Conservation (phyloP, 2,329 filamentous ascomycete genomes). For the Exophiala sp. region DNA sequence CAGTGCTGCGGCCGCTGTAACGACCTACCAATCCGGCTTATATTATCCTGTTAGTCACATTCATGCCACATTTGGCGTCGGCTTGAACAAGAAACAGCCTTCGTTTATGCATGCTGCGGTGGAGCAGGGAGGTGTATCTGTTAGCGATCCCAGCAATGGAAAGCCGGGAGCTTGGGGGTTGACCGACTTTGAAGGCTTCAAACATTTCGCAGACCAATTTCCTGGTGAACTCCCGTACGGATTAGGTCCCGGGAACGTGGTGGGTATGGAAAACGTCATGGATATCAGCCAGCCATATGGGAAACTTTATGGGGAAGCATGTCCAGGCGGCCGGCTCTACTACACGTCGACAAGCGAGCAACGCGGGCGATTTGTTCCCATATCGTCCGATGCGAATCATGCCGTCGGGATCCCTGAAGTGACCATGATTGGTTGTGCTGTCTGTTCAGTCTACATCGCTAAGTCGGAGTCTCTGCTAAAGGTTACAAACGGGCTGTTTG, state of each 20-base stretch:
- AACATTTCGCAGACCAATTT: constrained; percentile 74
- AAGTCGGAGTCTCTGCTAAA: constrained; percentile 71
- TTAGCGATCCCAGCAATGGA: constrained; percentile 72
- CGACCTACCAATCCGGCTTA: constrained; percentile 83
- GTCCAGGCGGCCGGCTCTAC: constrained; percentile 75
- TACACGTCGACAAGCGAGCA: constrained; percentile 72
- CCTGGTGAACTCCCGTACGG: constrained; percentile 73
- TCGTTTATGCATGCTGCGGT: constrained; percentile 79
- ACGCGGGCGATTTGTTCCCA: constrained; percentile 69
- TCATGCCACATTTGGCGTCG: constrained; percentile 70
- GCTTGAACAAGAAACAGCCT: constrained; percentile 66
- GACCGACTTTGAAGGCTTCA: constrained; percentile 68
- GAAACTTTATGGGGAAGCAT: constrained; percentile 79
- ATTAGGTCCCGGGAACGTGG: constrained; percentile 68
- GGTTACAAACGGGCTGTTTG: constrained; percentile 72
- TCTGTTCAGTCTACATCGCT: constrained; percentile 83
- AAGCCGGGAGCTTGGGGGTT: constrained; percentile 80
- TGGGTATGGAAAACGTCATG: constrained; percentile 80
- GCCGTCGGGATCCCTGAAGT: constrained; percentile 71
- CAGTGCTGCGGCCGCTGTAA: constrained; percentile 64
- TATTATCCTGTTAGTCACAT: constrained; percentile 75
- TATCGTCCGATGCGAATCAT: constrained; percentile 57
- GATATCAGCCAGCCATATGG: constrained; percentile 85
- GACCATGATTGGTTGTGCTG: constrained; percentile 64
- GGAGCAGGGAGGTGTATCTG: constrained; percentile 72